Evolutionary conservation across 441 rosid species (phyloP).

Genomic region (Arabidopsis lyrata): DNA sequence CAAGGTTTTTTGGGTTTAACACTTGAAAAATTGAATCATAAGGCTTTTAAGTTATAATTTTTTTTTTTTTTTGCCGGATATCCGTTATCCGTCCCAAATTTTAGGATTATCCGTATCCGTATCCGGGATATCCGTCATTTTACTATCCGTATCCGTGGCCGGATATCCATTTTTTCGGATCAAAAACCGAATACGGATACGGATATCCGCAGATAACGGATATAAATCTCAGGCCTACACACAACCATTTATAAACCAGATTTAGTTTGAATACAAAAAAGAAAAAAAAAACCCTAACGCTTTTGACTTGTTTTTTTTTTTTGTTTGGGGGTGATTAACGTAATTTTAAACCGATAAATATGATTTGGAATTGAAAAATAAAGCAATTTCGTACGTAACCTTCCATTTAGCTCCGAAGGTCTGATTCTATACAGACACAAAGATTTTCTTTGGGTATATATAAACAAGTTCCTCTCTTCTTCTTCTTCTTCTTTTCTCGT

Average conservation of each 20-base stretch:
- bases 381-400: background rate
- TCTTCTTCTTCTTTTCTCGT: conserved; percentile 8
- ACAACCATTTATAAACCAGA: background rate
- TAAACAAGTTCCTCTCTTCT: conserved; percentile 24
- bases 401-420: background rate
- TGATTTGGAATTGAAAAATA: background rate
- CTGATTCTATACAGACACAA: background rate
- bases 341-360: background rate
- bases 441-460: conserved; percentile 5
- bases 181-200: no score
- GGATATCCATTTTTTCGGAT: no score
- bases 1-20: no score
- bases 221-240: no score
- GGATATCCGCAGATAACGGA: no score
- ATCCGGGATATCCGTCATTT: no score
- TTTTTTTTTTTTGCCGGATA: no score
- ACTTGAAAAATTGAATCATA: no score
- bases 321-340: background rate
- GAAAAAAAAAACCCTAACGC: background rate
- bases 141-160: no score
- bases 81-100: no score
- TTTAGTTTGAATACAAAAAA: background rate
- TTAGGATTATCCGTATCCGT: no score
- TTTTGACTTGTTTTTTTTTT: background rate
- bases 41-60: no score